A percentile compares a stretch with the other conserved stretches of the same genome.
phyloP scores from a whole-genome alignment of 331 rosid genomes.

The Phaseolus coccineus region DNA sequence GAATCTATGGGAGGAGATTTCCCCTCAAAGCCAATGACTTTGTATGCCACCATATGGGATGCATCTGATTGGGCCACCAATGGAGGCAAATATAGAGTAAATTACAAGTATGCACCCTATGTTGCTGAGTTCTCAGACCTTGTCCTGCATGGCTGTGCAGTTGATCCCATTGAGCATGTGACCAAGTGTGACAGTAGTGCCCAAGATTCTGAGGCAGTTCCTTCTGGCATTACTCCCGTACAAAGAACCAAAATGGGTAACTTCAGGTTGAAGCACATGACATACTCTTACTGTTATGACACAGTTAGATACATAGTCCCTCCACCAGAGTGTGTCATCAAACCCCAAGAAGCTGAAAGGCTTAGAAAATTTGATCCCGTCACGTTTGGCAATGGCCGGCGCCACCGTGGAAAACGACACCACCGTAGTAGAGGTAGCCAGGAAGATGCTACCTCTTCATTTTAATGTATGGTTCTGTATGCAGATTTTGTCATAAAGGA shows the following conservation, averaged over 20 bases:
- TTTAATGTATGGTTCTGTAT: slow-evolving; percentile 47
- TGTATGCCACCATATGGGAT: slow-evolving; percentile 98
- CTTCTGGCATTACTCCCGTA: slow-evolving; percentile 52
- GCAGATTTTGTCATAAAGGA: slow-evolving; percentile 29
- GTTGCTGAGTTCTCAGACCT: slow-evolving; percentile 76
- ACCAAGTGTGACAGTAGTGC: slow-evolving; percentile 61
- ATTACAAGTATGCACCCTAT: slow-evolving; percentile 92
- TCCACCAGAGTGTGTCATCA: slow-evolving; percentile 77
- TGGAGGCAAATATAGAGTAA: slow-evolving; percentile 91
- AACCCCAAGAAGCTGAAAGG: slow-evolving; percentile 69
- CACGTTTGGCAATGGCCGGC: slow-evolving; percentile 75
- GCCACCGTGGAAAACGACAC: slow-evolving; percentile 65
- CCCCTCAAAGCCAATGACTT: slow-evolving; percentile 93
- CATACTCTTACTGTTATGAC: slow-evolving; percentile 95
- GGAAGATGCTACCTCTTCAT: slow-evolving; percentile 50
- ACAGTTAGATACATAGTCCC: slow-evolving; percentile 65
- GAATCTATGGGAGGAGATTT: slow-evolving; percentile 87
- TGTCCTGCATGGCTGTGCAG: slow-evolving; percentile 87
- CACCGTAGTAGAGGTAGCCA: slow-evolving; percentile 56
- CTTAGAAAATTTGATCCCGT: slow-evolving; percentile 77
- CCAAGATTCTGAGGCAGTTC: slow-evolving; percentile 54
- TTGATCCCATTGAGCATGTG: slow-evolving; percentile 73
- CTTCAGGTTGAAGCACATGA: slow-evolving; percentile 81
- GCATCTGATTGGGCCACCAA: slow-evolving; percentile 97
- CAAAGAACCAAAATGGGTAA: slow-evolving; percentile 72